Percentiles rank a stretch among this genome's conserved stretches.
phyloP scores from a whole-genome alignment of 805 yeast species.

The Hanseniaspora meyeri region DNA sequence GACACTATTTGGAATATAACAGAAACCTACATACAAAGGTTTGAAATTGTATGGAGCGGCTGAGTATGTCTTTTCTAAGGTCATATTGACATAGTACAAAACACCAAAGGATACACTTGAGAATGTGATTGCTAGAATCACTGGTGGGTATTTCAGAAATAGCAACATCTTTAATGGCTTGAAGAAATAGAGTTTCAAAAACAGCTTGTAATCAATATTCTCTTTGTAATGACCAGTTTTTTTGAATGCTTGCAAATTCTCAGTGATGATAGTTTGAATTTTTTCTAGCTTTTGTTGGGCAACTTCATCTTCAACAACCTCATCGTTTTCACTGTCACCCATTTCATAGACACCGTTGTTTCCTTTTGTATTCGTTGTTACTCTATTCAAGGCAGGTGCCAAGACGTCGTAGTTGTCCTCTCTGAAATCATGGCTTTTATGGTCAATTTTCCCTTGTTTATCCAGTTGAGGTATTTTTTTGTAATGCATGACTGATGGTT shows the following conservation, averaged over 20 bases:
- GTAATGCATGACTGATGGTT: slow-evolving; percentile 12
- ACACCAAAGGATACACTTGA: slow-evolving; percentile 63
- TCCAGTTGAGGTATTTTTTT: neutral
- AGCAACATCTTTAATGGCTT: slow-evolving; percentile 52
- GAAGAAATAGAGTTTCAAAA: slow-evolving; percentile 37
- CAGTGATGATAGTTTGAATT: slow-evolving; percentile 17
- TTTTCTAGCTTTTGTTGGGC: slow-evolving; percentile 8
- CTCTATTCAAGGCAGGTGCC: slow-evolving; percentile 22
- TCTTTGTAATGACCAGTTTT: slow-evolving; percentile 16
- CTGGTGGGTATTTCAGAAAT: slow-evolving; percentile 63
- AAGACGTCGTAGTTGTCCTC: slow-evolving; percentile 18
- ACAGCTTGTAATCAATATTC: slow-evolving; percentile 21
- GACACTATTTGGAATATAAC: slow-evolving; percentile 74
- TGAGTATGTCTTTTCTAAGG: slow-evolving; percentile 52
- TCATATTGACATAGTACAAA: slow-evolving; percentile 61
- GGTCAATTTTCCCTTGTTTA: neutral
- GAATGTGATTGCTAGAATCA: slow-evolving; percentile 48
- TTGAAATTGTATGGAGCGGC: slow-evolving; percentile 57
- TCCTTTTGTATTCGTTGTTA: slow-evolving; percentile 17
- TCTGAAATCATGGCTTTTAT: slow-evolving; percentile 16
- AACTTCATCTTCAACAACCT: neutral
- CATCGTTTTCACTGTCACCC: neutral
- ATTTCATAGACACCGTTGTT: slow-evolving; percentile 16
- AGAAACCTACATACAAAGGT: slow-evolving; percentile 54
- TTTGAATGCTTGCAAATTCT: slow-evolving; percentile 3